Base-by-base conservation (phyloP, 306 rosid species). In the Trichosanthes cucumerina region DNA sequence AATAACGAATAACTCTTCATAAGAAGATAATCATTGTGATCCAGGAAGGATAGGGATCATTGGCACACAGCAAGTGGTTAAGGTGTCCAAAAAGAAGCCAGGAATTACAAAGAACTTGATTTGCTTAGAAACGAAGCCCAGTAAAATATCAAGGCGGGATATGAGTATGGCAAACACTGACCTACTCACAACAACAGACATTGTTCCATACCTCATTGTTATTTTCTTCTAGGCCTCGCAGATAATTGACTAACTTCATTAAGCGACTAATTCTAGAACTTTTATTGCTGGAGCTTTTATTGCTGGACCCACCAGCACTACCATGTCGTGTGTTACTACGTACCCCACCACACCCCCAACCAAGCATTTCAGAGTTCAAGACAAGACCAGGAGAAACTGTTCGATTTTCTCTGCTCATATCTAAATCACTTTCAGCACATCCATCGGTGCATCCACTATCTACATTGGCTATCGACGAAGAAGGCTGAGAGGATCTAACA, bases 301-400 rank as follows among this genome's bases (percentile, higher is more conserved):
- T 87, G 81, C 77, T 87, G 87, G 87, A 85, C 64, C 98, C 88
- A 72, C 86, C 80, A 56, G 92, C 84, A 80, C 85, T 78, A n/a
- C 98, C 97, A 85, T 93, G 86, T 41, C 98, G 84, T 7, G 97
- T 89, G 83, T 90, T 82, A 75, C 97, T 93, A 66, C 98, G 89
- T 79, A 88, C 88, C 69, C 98, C 96, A 74, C 96, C 98, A 74
- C 96, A 81, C 76, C 98, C 98, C 98, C 98, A 93, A 50, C 94
- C 90, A 79, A 90, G 96, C 82, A 85, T 90, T 79, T 89, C 89
- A 76, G 91, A 87, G 84, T 86, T 93, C 82, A 89, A 78, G 71
- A 83, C 84, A 77, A 82, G 90, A 79, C 97, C 90, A 70, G 93
- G 85, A 79, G 89, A 88, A 79, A 83, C 83, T 82, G 92, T 92